Evolutionary conservation across 352 stramenopile species (phyloP).

Genomic region (Blastocystis sp.): DNA sequence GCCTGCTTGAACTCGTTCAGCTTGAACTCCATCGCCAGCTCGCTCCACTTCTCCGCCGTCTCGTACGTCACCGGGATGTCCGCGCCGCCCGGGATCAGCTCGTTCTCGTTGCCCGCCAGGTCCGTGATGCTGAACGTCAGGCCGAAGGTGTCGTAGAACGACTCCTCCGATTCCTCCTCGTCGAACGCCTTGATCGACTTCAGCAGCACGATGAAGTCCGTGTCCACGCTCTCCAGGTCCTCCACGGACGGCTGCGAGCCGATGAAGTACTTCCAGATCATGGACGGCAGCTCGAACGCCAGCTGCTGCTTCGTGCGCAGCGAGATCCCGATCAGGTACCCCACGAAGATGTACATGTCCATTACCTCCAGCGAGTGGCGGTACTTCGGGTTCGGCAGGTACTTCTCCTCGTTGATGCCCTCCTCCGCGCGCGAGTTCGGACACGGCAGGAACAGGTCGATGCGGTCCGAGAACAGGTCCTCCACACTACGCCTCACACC

Average conservation of each 20-base stretch:
- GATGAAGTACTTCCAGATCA: constrained; percentile 88
- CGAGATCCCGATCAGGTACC: constrained; percentile 86
- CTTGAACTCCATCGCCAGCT: constrained; percentile 77
- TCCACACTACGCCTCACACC: constrained; percentile 77
- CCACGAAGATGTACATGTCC: constrained; percentile 85
- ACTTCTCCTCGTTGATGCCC: constrained; percentile 85
- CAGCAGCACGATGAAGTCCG: constrained; percentile 85
- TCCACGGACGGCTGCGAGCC: constrained; percentile 79
- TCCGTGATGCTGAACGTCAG: constrained; percentile 88
- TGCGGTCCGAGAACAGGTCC: constrained; percentile 78
- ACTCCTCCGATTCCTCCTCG: constrained; percentile 78
- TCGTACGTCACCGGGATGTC: constrained; percentile 77
- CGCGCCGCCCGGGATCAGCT: constrained; percentile 77
- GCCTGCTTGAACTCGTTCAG: constrained; percentile 80
- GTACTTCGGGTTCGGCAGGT: constrained; percentile 85
- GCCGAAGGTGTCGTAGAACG: constrained; percentile 88
- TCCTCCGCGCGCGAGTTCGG: constrained; percentile 87
- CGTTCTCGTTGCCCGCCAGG: constrained; percentile 81
- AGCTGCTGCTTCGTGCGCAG: constrained; percentile 87
- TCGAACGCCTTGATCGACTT: constrained; percentile 85
- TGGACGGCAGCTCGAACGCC: constrained; percentile 82
- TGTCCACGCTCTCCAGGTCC: constrained; percentile 85
- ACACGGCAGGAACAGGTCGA: constrained; percentile 84
- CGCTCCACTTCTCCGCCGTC: constrained; percentile 76
- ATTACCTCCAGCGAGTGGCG: constrained; percentile 74